Percentiles rank a stretch among this genome's conserved stretches.
These are phyloP conservation scores for Entoloma clypeatum DNA, from an alignment of 1,284 basidiomycete genomes.

Conservation along the genomic window DNA sequence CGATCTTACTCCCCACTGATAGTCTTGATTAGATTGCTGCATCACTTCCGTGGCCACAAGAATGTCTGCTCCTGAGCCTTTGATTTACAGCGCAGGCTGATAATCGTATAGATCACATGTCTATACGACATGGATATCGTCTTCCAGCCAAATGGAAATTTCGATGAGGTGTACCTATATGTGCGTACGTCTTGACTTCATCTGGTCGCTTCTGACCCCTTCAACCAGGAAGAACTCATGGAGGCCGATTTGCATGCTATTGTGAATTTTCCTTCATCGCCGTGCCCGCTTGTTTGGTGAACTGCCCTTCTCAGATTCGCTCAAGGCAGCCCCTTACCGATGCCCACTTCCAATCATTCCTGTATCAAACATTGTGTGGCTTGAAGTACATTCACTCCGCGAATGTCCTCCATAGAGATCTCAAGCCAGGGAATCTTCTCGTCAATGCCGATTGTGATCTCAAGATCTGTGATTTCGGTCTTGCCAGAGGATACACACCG, in stretches of 20 bases:
- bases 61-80: conserved; percentile 56
- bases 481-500: conserved; percentile 92
- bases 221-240: conserved; percentile 90
- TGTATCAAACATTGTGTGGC: conserved; percentile 98
- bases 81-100: conserved; percentile 13
- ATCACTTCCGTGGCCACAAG: conserved; percentile 97
- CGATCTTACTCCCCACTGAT: conserved; percentile 14
- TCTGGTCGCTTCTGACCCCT: conserved; percentile 3
- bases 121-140: conserved; percentile 98
- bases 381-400: conserved; percentile 99
- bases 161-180: conserved; percentile 95
- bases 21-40: conserved; percentile 60
- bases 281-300: conserved; percentile 7
- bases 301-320: conserved; percentile 64
- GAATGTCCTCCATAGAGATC: conserved; percentile 95
- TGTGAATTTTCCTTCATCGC: conserved; percentile 44
- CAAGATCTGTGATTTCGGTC: conserved; percentile 98
- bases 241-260: conserved; percentile 99
- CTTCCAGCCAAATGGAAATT: conserved; percentile 82
- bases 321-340: conserved; percentile 97
- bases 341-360: conserved; percentile 97
- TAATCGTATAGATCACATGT: conserved; percentile 68
- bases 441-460: conserved; percentile 99
- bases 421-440: conserved; percentile 94
- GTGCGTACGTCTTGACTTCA: conserved; percentile 38